Percentiles rank a stretch among this genome's conserved stretches.
Evolutionary conservation across 305 asterid species (phyloP).

Genomic region (Solanum aculeatissimum): DNA sequence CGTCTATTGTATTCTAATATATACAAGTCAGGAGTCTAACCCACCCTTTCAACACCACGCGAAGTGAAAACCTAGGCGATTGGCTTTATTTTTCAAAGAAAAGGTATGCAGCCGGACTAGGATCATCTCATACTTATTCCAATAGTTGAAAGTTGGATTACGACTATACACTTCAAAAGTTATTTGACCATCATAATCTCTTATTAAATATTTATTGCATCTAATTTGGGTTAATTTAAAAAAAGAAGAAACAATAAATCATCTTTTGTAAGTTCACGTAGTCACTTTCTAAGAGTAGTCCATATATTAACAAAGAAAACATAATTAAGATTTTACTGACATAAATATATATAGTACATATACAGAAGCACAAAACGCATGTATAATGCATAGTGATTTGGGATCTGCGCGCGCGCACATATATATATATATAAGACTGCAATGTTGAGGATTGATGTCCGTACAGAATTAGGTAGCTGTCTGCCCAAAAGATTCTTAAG

Average conservation of each 20-base stretch:
- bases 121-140: too few relatives aligned
- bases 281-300: neutral
- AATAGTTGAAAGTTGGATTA: too few relatives aligned
- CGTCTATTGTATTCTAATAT: too few relatives aligned
- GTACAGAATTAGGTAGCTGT: neutral
- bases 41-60: neutral
- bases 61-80: neutral
- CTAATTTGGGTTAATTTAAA: too few relatives aligned
- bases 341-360: neutral
- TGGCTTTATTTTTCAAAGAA: neutral
- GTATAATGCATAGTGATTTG: constrained; percentile 6
- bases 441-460: constrained; percentile 1
- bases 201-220: too few relatives aligned
- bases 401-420: neutral
- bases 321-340: neutral
- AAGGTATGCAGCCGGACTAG: too few relatives aligned
- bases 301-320: neutral
- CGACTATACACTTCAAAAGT: too few relatives aligned
- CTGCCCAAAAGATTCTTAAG: constrained; percentile 27
- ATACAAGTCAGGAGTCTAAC: neutral
- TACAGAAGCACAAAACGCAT: neutral
- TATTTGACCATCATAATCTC: too few relatives aligned
- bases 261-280: too few relatives aligned
- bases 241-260: too few relatives aligned
- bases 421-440: neutral